Base-by-base conservation (phyloP, 768 basidiomycete genomes). In the Hydnomerulius pinastri region DNA sequence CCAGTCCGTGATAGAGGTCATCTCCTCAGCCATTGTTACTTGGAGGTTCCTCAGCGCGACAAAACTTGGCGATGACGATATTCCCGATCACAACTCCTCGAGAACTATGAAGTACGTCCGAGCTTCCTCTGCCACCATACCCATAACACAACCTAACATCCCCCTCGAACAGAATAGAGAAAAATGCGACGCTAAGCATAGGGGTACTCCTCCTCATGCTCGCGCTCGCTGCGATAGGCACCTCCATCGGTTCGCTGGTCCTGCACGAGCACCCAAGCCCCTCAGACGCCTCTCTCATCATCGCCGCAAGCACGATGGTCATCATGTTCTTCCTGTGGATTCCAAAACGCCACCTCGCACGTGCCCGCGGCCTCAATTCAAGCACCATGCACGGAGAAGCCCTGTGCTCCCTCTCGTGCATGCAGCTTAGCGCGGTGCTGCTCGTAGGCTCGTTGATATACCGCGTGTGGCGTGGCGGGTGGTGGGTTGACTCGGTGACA, bases 401-500 rank as follows among this genome's bases (percentile, higher is more conserved):
- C 2, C 61, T 69, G 30, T 78, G 77, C 25, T 69, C 73, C 0
- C 67, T 78, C 9, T 70, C 68, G 24, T 78, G 77, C 53, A 67
- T 71, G 33, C 69, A 78, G 47, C 68, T 78, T 25, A 77, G 75
- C 0, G 32, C 66, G 18, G 74, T 78, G 2, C 58, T 78, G 12
- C 72, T 78, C 47, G 33, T 72, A 2, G 77, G 77, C 2, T 68
- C 70, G 4, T 48, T 76, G 41, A 64, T 77, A 24, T 76, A 63
- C 37, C 59, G 68, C 6, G 54, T 70, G 4, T 76, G 77, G 77
- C 50, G 59, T 6, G 70, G 73, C n/a, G 77, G 76, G 0, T 77
- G 77, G 77, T 78, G 77, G 77, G 60, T 76, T 11, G 77, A 78
- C 48, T 58, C 71, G 17, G 70, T 69, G n/a, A 77, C 77, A 10